Base-by-base conservation (phyloP, 139 green algal species). In the Dunaliella sp. region DNA sequence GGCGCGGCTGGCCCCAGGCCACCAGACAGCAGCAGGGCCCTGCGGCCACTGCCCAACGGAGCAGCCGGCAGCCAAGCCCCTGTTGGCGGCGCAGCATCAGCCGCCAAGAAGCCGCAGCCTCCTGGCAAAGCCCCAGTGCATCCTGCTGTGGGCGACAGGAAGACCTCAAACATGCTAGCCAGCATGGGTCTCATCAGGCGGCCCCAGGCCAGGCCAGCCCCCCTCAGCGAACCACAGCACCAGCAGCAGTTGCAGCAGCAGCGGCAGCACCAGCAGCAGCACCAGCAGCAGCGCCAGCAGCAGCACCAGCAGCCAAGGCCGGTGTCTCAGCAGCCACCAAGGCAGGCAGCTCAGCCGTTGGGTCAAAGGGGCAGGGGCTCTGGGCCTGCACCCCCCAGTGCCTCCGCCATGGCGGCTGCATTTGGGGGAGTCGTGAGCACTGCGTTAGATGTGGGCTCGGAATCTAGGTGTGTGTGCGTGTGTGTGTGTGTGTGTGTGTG, bases 241-340 rank as follows among this genome's bases (percentile, higher is more conserved):
- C 79, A 36, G 34, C 79, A 72, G 34, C 3, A 57, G 81, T 30
- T 1, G 1, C 83, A 74, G 65, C 35, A 2, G 12, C 80, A 84
- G 80, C 80, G 80, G 82, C 57, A 85, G 82, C 57, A 85, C 16
- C 57, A 79, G 82, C 57, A 85, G 74, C 32, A 83, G 38, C 36
- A 82, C 75, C 34, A 59, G 38, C 75, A 59, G 0, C 30, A 84
- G 84, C 77, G 37, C 1, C 72, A 88, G 72, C 80, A 82, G 59
- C 85, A 85, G 80, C 3, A 31, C 2, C 77, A 38, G 32, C 77
- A 38, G 77, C 34, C 24, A n/a, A n/a, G n/a, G n/a, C n/a, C n/a
- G n/a, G n/a, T n/a, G n/a, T n/a, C n/a, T n/a, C n/a, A n/a, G n/a
- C n/a, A n/a, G n/a, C n/a, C n/a, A n/a, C n/a, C n/a, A n/a, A n/a